Evolutionary conservation across 345 rosid genomes (phyloP).

Genomic region (Populus alba): DNA sequence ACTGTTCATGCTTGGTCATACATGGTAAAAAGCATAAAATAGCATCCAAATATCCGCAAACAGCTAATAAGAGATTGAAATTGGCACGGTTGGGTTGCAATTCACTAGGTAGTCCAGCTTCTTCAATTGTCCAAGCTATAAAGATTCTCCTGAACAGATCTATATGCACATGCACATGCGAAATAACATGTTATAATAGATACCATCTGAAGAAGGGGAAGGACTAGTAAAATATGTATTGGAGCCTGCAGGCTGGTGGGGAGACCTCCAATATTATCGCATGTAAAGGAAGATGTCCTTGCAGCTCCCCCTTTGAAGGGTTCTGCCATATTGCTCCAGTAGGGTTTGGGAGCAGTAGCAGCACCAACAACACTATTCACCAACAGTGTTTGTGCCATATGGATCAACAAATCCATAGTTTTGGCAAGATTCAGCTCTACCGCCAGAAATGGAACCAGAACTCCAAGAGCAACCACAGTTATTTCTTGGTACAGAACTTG

Average conservation of each 20-base stretch:
- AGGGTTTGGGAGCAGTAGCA: background rate
- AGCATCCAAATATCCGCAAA: no score
- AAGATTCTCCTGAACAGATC: background rate
- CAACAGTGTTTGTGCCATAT: background rate
- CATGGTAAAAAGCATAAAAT: no score
- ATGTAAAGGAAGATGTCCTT: background rate
- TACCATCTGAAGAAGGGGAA: constrained; percentile 10
- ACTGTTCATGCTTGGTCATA: no score
- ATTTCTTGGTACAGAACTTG: constrained; percentile 7
- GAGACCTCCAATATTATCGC: background rate
- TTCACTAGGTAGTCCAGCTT: background rate
- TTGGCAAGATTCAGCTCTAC: constrained; percentile 12
- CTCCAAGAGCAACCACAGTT: background rate
- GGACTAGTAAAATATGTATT: background rate
- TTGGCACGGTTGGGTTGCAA: background rate
- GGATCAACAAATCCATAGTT: constrained; percentile 7
- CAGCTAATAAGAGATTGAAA: no score
- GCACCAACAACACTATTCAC: background rate
- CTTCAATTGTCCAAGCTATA: background rate
- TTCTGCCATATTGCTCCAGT: background rate
- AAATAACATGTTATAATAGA: background rate
- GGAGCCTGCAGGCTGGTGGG: constrained; percentile 6
- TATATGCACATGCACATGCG: background rate
- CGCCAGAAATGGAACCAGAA: constrained; percentile 2
- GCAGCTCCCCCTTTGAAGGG: constrained; percentile 13